Conservation (phyloP, 2,329 filamentous ascomycete species). For the Cadophora sp. region DNA sequence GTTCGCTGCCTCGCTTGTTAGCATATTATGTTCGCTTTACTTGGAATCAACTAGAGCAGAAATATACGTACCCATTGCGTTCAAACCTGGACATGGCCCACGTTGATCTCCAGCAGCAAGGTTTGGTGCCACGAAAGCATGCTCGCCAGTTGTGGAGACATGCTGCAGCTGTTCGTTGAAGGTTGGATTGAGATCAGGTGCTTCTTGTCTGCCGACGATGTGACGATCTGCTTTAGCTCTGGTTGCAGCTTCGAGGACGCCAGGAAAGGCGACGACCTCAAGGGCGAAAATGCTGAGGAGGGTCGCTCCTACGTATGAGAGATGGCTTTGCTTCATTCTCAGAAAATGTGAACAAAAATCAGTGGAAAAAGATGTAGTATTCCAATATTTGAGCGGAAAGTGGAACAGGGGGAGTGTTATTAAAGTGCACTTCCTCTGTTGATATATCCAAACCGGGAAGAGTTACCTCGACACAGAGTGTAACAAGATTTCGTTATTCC, state of each 20-base stretch:
- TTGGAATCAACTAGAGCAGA: too few species aligned
- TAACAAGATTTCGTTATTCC: neutral
- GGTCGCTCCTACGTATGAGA: constrained; percentile 16
- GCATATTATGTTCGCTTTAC: neutral
- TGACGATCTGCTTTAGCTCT: constrained; percentile 19
- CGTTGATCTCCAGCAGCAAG: constrained; percentile 39
- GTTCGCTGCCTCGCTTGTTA: constrained; percentile 39
- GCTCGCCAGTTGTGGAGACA: constrained; percentile 40
- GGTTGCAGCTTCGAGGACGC: constrained; percentile 29
- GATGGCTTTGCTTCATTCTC: constrained; percentile 25
- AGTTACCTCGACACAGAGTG: neutral
- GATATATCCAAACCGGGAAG: constrained; percentile 2
- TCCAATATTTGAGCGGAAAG: too few species aligned
- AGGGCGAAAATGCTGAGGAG: constrained; percentile 22
- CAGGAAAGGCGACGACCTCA: constrained; percentile 29
- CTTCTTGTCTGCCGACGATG: constrained; percentile 13
- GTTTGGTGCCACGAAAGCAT: constrained; percentile 45
- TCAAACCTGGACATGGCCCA: constrained; percentile 46
- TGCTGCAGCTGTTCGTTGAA: constrained; percentile 25
- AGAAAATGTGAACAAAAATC: neutral
- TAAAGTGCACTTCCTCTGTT: neutral
- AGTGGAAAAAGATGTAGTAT: neutral
- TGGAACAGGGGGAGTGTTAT: too few species aligned
- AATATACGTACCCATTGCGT: constrained; percentile 40
- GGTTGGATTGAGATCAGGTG: neutral